A percentile compares a stretch with the other conserved stretches of the same genome.
phyloP scores from a whole-genome alignment of 2,329 filamentous ascomycete species.

The Xylariaceae sp. region DNA sequence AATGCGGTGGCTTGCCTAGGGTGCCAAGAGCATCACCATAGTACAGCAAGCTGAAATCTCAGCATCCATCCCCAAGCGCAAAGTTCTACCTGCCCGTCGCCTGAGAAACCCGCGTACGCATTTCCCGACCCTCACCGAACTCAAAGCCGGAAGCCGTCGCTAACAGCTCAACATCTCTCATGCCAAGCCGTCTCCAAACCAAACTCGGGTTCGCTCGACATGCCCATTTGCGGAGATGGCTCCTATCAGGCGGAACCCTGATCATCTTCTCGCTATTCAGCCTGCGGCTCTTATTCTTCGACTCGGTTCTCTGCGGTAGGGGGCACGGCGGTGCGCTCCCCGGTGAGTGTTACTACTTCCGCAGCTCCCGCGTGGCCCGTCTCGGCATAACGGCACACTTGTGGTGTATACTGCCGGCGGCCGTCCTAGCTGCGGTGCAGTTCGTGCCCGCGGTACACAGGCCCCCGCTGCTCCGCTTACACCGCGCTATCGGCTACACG shows the following conservation, averaged over 20 bases:
- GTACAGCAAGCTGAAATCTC: too few relatives aligned
- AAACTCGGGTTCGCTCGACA: neutral
- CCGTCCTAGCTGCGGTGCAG: neutral
- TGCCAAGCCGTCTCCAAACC: neutral
- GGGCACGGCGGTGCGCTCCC: neutral
- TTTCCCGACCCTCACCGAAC: too few relatives aligned
- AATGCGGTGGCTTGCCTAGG: too few relatives aligned
- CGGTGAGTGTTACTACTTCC: slow-evolving; percentile 7
- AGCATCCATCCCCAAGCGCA: too few relatives aligned
- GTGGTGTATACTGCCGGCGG: neutral
- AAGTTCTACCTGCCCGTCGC: too few relatives aligned
- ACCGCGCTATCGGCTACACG: neutral
- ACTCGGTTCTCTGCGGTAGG: neutral
- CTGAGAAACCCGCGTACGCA: too few relatives aligned
- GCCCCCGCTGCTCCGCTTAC: neutral
- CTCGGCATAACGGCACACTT: neutral
- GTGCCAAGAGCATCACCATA: too few relatives aligned
- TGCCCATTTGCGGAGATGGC: neutral
- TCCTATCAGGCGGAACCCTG: neutral
- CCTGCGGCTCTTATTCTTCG: neutral
- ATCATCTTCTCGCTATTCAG: neutral
- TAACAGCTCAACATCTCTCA: neutral
- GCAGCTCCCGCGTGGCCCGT: neutral
- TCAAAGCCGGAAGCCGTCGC: too few relatives aligned
- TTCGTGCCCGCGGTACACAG: neutral